Base-by-base conservation (phyloP, 371 early-diverging fungal genomes). In the Saksenaea oblongispora region DNA sequence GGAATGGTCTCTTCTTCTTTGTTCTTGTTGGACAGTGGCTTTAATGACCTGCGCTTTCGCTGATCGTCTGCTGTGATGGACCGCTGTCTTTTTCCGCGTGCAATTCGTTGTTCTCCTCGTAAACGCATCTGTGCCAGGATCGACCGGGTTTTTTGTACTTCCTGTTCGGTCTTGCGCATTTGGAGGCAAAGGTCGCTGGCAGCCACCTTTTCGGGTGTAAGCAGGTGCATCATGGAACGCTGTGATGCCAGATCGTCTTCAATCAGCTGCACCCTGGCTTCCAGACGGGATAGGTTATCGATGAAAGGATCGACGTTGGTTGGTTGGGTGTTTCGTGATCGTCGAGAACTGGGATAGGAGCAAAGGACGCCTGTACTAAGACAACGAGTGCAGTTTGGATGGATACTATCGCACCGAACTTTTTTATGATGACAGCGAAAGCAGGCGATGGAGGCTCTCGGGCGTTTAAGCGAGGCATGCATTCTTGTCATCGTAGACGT, bases 301-400 rank as follows among this genome's bases (percentile, higher is more conserved):
- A 80, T 80, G 35, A 73, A 80, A 9, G 80, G 78, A 41, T 80
- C 80, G 10, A 74, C 70, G 34, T 72, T 70, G 3, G 69, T 61
- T 15, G 78, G 78, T 26, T 80, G 78, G 0, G 78, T 75, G n/a
- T 77, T 80, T 15, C 78, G 75, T 35, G 80, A 77, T 47, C 78
- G 74, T 24, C 78, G 72, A 54, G 74, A 75, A 51, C 74, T 77
- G 18, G 78, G 78, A 64, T 77, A 80, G 17, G 78, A 73, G 58
- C 80, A 80, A 7, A 75, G 35, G 0, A 72, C 67, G 36, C 73
- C 74, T 18, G 76, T 77, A 10, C 71, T 65, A 8, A 67, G 61
- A 57, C 80, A 80, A 9, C 80, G 72, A 54, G 72, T 66, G 56
- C 78, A 77, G 34, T 73, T 77, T 5, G 78, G 80, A 56, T 78